Conservation (phyloP, 176 grass and related monocot species). For the Triticum dicoccoides region DNA sequence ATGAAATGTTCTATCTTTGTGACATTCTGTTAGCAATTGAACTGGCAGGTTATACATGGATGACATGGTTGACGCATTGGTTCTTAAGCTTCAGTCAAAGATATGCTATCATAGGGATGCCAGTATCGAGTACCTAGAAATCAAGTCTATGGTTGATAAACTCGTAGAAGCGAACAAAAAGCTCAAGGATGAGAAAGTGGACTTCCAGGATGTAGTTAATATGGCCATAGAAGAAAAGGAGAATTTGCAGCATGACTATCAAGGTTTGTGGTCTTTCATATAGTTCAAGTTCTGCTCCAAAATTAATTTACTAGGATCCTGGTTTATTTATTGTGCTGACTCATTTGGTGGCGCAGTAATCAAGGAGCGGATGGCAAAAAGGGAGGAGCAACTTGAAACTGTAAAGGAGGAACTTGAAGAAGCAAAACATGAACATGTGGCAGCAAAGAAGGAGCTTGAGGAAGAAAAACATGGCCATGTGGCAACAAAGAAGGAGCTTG, state of each 20-base stretch:
- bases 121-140: slow-evolving; percentile 2
- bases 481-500: background rate
- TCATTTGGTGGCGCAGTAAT: background rate
- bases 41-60: background rate
- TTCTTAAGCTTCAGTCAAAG: slow-evolving; percentile 18
- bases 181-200: slow-evolving; percentile 1
- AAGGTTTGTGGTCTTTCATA: slow-evolving; percentile 1
- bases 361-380: background rate
- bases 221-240: background rate
- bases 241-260: background rate
- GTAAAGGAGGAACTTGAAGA: background rate
- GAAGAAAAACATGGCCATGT: background rate
- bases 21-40: background rate
- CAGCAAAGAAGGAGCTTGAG: background rate
- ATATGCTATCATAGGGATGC: background rate
- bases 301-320: background rate
- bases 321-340: background rate
- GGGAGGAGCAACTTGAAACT: background rate
- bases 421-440: background rate
- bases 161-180: background rate
- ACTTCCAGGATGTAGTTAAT: background rate
- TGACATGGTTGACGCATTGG: background rate
- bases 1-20: background rate
- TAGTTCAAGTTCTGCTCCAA: background rate
- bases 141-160: background rate